Conservation (phyloP, 805 yeast genomes). For the Zygosaccharomyces lentus region DNA sequence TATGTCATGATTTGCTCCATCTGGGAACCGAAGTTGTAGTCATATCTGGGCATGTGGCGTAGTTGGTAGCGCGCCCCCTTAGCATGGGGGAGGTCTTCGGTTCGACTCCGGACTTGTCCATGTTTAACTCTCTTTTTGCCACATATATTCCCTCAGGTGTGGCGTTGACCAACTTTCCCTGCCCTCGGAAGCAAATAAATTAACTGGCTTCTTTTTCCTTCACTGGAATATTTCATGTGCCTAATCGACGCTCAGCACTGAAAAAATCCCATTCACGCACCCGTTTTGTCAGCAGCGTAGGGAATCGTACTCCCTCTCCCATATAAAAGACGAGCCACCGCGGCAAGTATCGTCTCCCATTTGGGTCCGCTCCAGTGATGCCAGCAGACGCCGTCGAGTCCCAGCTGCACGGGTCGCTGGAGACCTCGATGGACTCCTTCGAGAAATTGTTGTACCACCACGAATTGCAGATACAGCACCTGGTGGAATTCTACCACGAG, state of each 20-base stretch:
- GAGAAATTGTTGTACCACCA: slow-evolving; percentile 18
- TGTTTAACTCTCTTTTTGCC: neutral
- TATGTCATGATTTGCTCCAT: too few relatives aligned
- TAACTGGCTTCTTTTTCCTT: neutral
- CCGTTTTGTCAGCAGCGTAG: neutral
- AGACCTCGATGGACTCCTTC: slow-evolving; percentile 10
- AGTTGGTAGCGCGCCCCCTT: slow-evolving; percentile 8
- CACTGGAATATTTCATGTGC: neutral
- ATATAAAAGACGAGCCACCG: neutral
- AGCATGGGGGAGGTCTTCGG: slow-evolving; percentile 7
- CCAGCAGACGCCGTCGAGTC: neutral
- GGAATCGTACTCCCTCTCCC: neutral
- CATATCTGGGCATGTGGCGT: slow-evolving; percentile 4
- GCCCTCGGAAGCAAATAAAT: neutral
- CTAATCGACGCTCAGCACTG: neutral
- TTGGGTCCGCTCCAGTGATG: neutral
- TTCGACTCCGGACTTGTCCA: slow-evolving; percentile 8
- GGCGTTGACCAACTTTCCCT: neutral
- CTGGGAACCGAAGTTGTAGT: neutral
- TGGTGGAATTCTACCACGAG: slow-evolving; percentile 16
- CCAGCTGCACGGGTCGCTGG: neutral
- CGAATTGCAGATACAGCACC: slow-evolving; percentile 18
- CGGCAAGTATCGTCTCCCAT: neutral
- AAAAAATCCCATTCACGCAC: neutral
- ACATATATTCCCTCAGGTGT: neutral